phyloP scores from a whole-genome alignment of 2,329 filamentous ascomycete genomes.

The Botrytis sinoallii region DNA sequence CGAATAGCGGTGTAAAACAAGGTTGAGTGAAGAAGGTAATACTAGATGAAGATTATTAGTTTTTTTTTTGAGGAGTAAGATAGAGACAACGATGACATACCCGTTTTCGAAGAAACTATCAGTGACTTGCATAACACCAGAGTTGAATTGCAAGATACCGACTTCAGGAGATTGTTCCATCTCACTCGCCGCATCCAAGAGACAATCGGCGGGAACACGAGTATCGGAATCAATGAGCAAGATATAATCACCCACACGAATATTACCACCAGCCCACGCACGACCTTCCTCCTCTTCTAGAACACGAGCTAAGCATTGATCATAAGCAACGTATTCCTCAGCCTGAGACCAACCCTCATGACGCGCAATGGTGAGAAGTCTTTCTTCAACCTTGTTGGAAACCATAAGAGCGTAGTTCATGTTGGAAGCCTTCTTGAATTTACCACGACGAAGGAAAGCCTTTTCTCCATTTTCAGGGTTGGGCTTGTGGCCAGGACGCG shows the following conservation, averaged over 20 bases:
- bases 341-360: constrained; percentile 59
- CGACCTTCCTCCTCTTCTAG: constrained; percentile 62
- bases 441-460: constrained; percentile 51
- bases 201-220: constrained; percentile 72
- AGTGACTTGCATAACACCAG: constrained; percentile 76
- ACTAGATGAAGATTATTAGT: background rate
- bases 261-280: constrained; percentile 80
- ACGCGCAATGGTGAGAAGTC: constrained; percentile 1
- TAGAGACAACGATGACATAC: background rate
- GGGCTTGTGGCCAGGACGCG: constrained; percentile 33
- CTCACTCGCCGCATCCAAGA: constrained; percentile 75
- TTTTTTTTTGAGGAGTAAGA: accelerated
- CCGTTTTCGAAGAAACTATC: constrained; percentile 70
- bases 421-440: constrained; percentile 57
- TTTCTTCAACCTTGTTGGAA: constrained; percentile 37
- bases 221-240: constrained; percentile 77
- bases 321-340: constrained; percentile 65
- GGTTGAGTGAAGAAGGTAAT: constrained; percentile 71
- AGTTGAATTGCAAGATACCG: constrained; percentile 74
- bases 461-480: constrained; percentile 32
- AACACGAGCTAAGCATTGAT: constrained; percentile 61
- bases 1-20: constrained; percentile 74
- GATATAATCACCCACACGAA: constrained; percentile 82
- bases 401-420: constrained; percentile 36
- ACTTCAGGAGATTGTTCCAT: constrained; percentile 79